Evolutionary conservation across 2,329 filamentous ascomycete genomes (phyloP), one percentile per base, ranked within the genome.

Genomic region (Pyricularia sp.): DNA sequence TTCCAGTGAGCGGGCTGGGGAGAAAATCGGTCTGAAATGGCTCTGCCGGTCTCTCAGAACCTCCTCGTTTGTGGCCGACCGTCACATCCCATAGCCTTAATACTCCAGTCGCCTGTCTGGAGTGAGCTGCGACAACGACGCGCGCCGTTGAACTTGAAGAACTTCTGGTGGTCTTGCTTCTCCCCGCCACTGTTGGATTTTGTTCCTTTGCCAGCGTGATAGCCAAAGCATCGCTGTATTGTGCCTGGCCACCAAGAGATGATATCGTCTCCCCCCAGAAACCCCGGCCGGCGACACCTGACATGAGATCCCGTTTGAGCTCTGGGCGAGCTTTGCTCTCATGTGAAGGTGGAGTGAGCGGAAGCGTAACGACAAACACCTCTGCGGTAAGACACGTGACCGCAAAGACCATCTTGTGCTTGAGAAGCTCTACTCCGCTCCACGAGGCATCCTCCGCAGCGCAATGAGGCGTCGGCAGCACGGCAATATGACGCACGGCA

Each of bases 1-100:
- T 83, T 69, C 81, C 80, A 20, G 80, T 81, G 1, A 89, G 81
- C 0, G 86, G 84, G 11, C 79, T 81, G 0, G 86, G 80, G 4
- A 90, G 77, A 71, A 82, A 88, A 70, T 89, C 85, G 12, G 83
- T 85, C 74, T 90, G 88, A 74, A 90, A 89, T 0, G 88, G 83
- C 58, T 82, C 79, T 28, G 81, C 72, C 4, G 75, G 74, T 58
- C 70, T 72, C 70, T 73, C 72, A 70, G 73, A 72, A 68, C 80
- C 80, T 68, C 79, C 74, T 14, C 74, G 75, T 68, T 77, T 80
- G 42, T 73, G 70, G 30, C 84, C 82, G 28, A 89, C 71, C 1
- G 85, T 77, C 14, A 88, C 81, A 69, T 87, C 84, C 85, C 86
- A 90, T 14, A 90, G 75, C 6, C 85, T 81, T 59, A 90, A 75